Evolutionary conservation across 176 grass and related monocot species (phyloP), one percentile per base, ranked within the genome.

Genomic region (Zea luxurians): DNA sequence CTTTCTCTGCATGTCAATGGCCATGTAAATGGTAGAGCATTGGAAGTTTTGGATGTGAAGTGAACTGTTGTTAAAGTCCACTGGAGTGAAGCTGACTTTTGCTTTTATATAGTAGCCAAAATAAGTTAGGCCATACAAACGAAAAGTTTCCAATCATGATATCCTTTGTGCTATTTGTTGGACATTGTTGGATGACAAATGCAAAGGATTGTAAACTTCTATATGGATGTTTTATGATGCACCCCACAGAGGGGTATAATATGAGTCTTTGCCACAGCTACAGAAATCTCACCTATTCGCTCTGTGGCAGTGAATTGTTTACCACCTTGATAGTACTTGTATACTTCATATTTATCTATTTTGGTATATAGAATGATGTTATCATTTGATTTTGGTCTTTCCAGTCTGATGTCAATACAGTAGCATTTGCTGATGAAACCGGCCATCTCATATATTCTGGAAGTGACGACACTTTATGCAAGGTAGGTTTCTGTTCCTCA

Each of bases 351-450:
- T 83, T 62, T 10, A 15, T 83, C 16, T 59, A 4, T 61, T 61
- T 53, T 52, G 48, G 37, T 71, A 70, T 9, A 52, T 64, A 37
- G 15, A 64, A n/a, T 64, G 27, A 73, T 76, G 18, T 15, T 74
- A 10, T 20, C 7, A 18, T 83, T 67, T 48, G 5, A 43, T n/a
- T 70, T 45, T 63, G 15, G 44, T 48, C 37, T 76, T 88, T 80
- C 61, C 82, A 97, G 93, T 77, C 86, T 76, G 93, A 97, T 87
- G 93, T 93, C 83, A 97, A 97, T 76, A 91, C 90, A 17, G 93
- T 91, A 70, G 78, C 88, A 36, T 97, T 97, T 79, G 88, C 88
- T 64, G 90, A 97, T 83, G 90, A 89, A 81, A 86, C 81, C 37
- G 84, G 93, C 7, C 83, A 97, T 83, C 77, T 97, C 37, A 82